These are phyloP conservation scores for Sisymbrium irio DNA, from an alignment of 345 rosid genomes.

Conservation along the genomic window DNA sequence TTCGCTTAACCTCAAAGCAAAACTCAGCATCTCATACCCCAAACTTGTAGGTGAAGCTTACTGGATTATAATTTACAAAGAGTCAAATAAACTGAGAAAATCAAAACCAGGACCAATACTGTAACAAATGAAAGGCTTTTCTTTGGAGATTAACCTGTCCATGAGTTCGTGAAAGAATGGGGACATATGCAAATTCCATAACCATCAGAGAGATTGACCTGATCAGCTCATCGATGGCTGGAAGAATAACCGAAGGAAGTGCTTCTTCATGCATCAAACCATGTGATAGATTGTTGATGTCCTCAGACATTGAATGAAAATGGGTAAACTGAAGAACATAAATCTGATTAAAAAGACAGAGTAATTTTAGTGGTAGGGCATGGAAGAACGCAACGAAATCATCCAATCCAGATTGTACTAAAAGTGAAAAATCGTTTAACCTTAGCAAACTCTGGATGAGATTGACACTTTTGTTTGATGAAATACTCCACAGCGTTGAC, in stretches of 20 bases:
- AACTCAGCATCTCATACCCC: constrained; percentile 92
- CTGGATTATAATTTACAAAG: constrained; percentile 38
- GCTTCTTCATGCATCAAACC: constrained; percentile 86
- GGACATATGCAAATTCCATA: constrained; percentile 56
- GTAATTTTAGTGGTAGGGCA: not conserved
- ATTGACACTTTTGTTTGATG: constrained; percentile 79
- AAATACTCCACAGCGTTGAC: constrained; percentile 94
- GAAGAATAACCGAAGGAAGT: constrained; percentile 55
- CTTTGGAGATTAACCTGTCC: constrained; percentile 66
- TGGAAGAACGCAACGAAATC: not conserved
- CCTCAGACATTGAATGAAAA: constrained; percentile 95
- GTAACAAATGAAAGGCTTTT: not conserved
- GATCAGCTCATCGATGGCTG: constrained; percentile 70
- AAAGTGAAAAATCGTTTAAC: constrained; percentile 33
- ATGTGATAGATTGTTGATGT: constrained; percentile 91
- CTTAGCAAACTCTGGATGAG: constrained; percentile 78
- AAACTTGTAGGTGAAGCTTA: constrained; percentile 92
- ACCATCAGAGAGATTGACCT: constrained; percentile 56
- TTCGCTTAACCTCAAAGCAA: constrained; percentile 75
- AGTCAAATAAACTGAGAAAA: constrained; percentile 4
- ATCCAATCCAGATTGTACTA: not conserved
- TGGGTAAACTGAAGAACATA: constrained; percentile 95
- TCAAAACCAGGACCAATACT: not conserved
- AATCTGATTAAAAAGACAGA: not conserved
- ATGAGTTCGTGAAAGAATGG: constrained; percentile 98